Percentiles rank a stretch among this genome's conserved stretches.
Conservation (phyloP, 306 rosid genomes). For the Fragaria ananassa region DNA sequence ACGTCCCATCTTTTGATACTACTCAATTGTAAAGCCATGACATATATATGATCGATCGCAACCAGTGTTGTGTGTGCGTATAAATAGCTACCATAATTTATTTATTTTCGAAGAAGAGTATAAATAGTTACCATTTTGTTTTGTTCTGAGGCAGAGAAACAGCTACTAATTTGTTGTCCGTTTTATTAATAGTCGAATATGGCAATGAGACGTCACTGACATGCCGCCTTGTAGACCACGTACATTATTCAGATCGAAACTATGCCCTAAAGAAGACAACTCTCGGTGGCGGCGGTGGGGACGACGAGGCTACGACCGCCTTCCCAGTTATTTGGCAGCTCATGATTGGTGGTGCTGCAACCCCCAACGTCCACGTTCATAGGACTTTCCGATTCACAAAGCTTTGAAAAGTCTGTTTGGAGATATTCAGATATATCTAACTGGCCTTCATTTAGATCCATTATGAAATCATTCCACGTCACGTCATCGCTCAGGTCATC, state of each 20-base stretch:
- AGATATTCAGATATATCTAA: slow-evolving; percentile 18
- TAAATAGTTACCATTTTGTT: too few relatives aligned
- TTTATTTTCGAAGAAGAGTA: too few relatives aligned
- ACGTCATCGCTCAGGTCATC: not conserved
- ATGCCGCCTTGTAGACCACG: too few relatives aligned
- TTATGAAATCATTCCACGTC: slow-evolving; percentile 13
- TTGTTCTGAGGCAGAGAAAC: too few relatives aligned
- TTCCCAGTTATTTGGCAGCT: slow-evolving; percentile 1
- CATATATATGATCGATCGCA: too few relatives aligned
- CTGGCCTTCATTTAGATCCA: slow-evolving; percentile 7
- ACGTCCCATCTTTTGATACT: too few relatives aligned
- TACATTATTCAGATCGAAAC: not conserved
- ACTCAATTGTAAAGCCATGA: too few relatives aligned
- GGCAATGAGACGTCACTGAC: not conserved
- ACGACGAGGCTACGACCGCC: not conserved
- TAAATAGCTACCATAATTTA: too few relatives aligned
- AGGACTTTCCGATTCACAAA: not conserved
- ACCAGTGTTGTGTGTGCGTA: too few relatives aligned
- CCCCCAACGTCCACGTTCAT: not conserved
- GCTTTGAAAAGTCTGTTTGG: slow-evolving; percentile 17
- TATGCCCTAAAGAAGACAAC: not conserved
- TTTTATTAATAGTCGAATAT: not conserved
- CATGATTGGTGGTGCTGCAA: not conserved
- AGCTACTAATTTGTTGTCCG: not conserved
- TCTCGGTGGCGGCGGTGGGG: not conserved